These are phyloP conservation scores for Tuber magnatum DNA, from an alignment of 495 filamentous ascomycete species.

Conservation along the genomic window DNA sequence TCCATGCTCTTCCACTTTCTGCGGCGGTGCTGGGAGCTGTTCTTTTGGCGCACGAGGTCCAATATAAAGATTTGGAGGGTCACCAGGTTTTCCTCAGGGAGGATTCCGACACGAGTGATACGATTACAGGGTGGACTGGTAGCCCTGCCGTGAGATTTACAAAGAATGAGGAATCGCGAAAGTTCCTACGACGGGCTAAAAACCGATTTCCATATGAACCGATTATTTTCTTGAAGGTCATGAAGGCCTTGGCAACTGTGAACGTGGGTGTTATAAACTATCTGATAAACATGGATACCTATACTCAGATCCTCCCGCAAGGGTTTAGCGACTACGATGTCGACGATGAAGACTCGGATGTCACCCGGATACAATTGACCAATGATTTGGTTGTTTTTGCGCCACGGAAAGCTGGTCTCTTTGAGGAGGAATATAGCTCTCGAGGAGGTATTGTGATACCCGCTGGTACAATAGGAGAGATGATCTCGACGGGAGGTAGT, in stretches of 20 bases:
- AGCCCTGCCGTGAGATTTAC: slow-evolving; percentile 28
- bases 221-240: slow-evolving; percentile 65
- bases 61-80: slow-evolving; percentile 29
- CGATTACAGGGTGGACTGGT: slow-evolving; percentile 31
- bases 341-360: slow-evolving; percentile 75
- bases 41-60: slow-evolving; percentile 32
- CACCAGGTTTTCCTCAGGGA: slow-evolving; percentile 30
- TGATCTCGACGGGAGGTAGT: slow-evolving; percentile 47
- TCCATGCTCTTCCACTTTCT: slow-evolving; percentile 26
- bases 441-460: slow-evolving; percentile 51
- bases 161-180: slow-evolving; percentile 20
- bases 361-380: slow-evolving; percentile 55
- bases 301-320: slow-evolving; percentile 64
- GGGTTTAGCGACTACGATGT: slow-evolving; percentile 64
- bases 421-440: slow-evolving; percentile 29
- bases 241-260: slow-evolving; percentile 52
- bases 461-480: slow-evolving; percentile 59
- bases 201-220: slow-evolving; percentile 81
- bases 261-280: slow-evolving; percentile 43
- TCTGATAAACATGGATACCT: slow-evolving; percentile 57
- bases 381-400: slow-evolving; percentile 52
- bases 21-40: slow-evolving; percentile 29
- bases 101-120: slow-evolving; percentile 27
- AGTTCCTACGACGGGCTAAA: slow-evolving; percentile 47
- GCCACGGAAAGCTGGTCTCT: slow-evolving; percentile 33